Conservation (phyloP, 2,329 filamentous ascomycete genomes). For the Colletotrichum cuscutae region DNA sequence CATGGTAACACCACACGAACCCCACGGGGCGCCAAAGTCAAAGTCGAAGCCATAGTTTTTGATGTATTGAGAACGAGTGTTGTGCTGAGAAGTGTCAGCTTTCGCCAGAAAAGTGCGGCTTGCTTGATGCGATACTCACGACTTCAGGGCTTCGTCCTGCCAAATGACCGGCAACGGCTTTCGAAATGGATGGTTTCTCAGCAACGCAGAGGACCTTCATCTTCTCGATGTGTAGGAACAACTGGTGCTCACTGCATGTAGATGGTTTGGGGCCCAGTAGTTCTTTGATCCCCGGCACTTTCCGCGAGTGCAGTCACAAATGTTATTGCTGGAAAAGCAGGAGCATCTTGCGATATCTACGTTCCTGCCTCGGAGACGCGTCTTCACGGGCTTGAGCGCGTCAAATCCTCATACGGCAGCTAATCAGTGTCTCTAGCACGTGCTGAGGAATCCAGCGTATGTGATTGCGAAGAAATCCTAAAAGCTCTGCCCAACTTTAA, state of each 20-base stretch:
- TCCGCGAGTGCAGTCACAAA: background rate
- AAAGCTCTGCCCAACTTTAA: background rate
- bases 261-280: background rate
- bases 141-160: conserved; percentile 78
- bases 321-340: conserved; percentile 1
- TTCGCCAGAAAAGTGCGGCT: background rate
- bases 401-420: background rate
- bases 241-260: background rate
- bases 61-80: conserved; percentile 79
- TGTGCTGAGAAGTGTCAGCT: conserved; percentile 60
- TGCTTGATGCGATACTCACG: conserved; percentile 60
- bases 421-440: background rate
- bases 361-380: background rate
- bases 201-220: conserved; percentile 68
- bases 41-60: conserved; percentile 97
- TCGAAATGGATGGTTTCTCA: conserved; percentile 90
- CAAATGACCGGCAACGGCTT: conserved; percentile 90
- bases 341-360: conserved; percentile 6
- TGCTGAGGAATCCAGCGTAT: background rate
- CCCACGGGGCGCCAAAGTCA: conserved; percentile 84
- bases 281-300: background rate
- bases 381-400: conserved; percentile 8
- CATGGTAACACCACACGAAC: conserved; percentile 87
- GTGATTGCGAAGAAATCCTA: background rate
- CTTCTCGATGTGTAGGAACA: conserved; percentile 39